phyloP scores from a whole-genome alignment of 441 rosid species.

The Pelargonium cotyledonis region DNA sequence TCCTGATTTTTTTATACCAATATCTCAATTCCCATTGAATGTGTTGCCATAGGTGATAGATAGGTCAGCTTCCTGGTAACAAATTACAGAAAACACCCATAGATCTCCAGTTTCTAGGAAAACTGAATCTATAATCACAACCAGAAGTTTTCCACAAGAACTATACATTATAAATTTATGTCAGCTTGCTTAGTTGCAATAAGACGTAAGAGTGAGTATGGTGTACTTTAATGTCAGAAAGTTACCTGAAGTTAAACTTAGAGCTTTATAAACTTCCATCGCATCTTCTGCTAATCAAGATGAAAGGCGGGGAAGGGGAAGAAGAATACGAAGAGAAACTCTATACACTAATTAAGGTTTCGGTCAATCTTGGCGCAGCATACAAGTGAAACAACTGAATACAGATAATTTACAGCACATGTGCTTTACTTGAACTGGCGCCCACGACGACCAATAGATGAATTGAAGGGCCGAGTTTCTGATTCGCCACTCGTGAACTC shows the following conservation, averaged over 20 bases:
- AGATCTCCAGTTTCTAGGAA: too few species aligned
- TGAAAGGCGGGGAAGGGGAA: not conserved
- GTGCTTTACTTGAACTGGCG: not conserved
- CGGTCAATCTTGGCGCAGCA: too few species aligned
- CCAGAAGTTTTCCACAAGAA: not conserved
- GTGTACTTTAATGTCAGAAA: not conserved
- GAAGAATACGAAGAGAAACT: not conserved
- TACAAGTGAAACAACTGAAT: not conserved
- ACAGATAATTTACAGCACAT: not conserved
- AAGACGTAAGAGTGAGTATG: not conserved
- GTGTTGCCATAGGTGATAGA: too few species aligned
- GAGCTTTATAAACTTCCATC: not conserved
- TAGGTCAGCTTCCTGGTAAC: too few species aligned
- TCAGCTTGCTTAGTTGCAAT: not conserved
- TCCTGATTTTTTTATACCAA: too few species aligned
- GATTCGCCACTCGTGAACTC: not conserved
- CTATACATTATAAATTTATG: not conserved
- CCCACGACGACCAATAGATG: not conserved
- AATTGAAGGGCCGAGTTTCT: not conserved
- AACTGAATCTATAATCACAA: slow-evolving; percentile 5
- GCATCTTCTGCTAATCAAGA: not conserved
- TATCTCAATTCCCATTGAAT: too few species aligned
- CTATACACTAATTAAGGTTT: not conserved
- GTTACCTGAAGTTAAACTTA: not conserved
- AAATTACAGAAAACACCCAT: too few species aligned